A percentile compares a stretch with the other conserved stretches of the same genome.
Evolutionary conservation across 257 asterid genomes (phyloP).

Genomic region (Paulownia fortunei): DNA sequence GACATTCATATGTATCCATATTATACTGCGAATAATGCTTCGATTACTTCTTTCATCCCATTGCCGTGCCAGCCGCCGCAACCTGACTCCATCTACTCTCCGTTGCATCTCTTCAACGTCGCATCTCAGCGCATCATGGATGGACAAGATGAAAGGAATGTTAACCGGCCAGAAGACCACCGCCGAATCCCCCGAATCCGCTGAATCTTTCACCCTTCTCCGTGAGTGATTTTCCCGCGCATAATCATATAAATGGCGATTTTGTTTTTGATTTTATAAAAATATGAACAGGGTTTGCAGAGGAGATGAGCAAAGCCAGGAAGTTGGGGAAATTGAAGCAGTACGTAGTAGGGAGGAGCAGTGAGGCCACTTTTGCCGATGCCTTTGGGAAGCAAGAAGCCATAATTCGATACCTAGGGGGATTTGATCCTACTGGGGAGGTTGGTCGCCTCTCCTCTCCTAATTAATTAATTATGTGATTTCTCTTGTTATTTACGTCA

Average conservation of each 20-base stretch:
- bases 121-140: slow-evolving; percentile 72
- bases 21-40: slow-evolving; percentile 27
- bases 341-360: slow-evolving; percentile 73
- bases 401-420: slow-evolving; percentile 73
- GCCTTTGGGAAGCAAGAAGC: slow-evolving; percentile 88
- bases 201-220: slow-evolving; percentile 72
- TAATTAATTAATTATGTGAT: neutral
- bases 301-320: slow-evolving; percentile 82
- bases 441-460: slow-evolving; percentile 35
- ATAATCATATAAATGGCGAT: neutral
- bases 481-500: neutral
- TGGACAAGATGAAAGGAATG: slow-evolving; percentile 79
- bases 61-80: slow-evolving; percentile 16
- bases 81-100: slow-evolving; percentile 29
- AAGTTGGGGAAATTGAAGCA: slow-evolving; percentile 71
- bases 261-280: slow-evolving; percentile 11
- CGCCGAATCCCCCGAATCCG: slow-evolving; percentile 29
- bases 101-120: slow-evolving; percentile 71
- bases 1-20: neutral
- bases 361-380: slow-evolving; percentile 70
- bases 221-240: neutral
- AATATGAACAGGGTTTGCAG: slow-evolving; percentile 72
- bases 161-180: slow-evolving; percentile 65
- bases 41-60: slow-evolving; percentile 35
- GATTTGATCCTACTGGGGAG: slow-evolving; percentile 84